phyloP scores from a whole-genome alignment of 345 rosid genomes.

The Physaria fendleri region DNA sequence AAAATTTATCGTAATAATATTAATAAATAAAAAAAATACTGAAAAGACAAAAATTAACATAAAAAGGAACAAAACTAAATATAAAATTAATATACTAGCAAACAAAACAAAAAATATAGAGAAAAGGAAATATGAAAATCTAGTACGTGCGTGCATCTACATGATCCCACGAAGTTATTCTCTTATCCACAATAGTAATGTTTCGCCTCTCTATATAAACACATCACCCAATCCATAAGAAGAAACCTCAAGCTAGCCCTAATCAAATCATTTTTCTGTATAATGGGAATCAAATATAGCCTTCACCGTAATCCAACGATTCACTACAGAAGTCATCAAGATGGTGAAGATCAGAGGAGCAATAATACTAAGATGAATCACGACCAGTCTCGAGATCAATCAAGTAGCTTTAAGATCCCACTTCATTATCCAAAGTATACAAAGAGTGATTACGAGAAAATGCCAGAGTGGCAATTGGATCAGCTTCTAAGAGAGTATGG shows the following conservation, averaged over 20 bases:
- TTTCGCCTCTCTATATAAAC: conserved; percentile 7
- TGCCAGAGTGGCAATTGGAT: conserved; percentile 59
- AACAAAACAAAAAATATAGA: background rate
- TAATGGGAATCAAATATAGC: conserved; percentile 19
- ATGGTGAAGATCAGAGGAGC: conserved; percentile 3
- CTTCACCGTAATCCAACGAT: background rate
- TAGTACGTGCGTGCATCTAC: conserved; percentile 25
- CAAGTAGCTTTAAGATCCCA: conserved; percentile 41
- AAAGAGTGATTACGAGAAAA: conserved; percentile 43
- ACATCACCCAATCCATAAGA: background rate
- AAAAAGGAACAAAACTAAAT: conserved; percentile 5
- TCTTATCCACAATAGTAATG: background rate
- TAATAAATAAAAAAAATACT: background rate
- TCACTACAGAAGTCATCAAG: conserved; percentile 6
- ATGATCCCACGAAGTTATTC: conserved; percentile 20
- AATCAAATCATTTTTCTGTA: background rate
- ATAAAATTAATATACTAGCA: background rate
- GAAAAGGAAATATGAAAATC: background rate
- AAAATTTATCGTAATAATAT: background rate
- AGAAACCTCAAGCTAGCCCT: conserved; percentile 2
- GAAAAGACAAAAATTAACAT: background rate
- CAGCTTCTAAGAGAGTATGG: conserved; percentile 47
- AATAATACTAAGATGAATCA: background rate
- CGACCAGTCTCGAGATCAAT: background rate
- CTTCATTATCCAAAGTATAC: conserved; percentile 57